Conservation (phyloP, 1,139 yeast species). For the Nadsonia commutata region DNA sequence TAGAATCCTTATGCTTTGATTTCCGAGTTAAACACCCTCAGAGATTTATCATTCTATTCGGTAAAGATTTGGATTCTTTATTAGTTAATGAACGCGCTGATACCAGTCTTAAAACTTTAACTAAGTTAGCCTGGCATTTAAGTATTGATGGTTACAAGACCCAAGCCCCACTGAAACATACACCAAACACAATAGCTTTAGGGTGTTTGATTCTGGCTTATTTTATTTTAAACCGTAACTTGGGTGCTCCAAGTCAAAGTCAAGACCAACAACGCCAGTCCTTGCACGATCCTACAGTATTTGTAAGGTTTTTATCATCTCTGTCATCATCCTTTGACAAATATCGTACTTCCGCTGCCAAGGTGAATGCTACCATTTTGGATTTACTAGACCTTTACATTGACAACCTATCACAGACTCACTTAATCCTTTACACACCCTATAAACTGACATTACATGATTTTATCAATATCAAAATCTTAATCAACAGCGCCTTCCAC, state of each 20-base stretch:
- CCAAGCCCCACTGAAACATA: slow-evolving; percentile 52
- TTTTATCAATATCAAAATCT: not conserved
- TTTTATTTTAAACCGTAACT: not conserved
- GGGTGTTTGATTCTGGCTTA: slow-evolving; percentile 42
- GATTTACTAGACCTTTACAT: not conserved
- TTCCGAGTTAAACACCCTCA: slow-evolving; percentile 54
- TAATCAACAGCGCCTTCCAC: not conserved
- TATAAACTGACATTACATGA: not conserved
- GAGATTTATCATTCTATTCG: slow-evolving; percentile 51
- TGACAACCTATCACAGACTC: not conserved
- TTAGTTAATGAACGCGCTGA: slow-evolving; percentile 20
- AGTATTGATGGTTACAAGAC: slow-evolving; percentile 64
- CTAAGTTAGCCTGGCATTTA: slow-evolving; percentile 52
- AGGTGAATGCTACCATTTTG: not conserved
- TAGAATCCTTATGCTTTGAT: slow-evolving; percentile 65
- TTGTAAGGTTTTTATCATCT: not conserved
- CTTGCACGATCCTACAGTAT: not conserved
- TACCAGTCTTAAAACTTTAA: slow-evolving; percentile 12
- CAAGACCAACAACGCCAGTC: too few species aligned
- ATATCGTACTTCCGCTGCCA: not conserved
- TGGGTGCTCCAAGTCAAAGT: too few species aligned
- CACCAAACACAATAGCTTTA: slow-evolving; percentile 70
- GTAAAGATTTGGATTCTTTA: slow-evolving; percentile 35
- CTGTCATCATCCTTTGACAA: not conserved
- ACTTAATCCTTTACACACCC: not conserved